phyloP scores from a whole-genome alignment of 257 asterid species.

The Misopates orontium region DNA sequence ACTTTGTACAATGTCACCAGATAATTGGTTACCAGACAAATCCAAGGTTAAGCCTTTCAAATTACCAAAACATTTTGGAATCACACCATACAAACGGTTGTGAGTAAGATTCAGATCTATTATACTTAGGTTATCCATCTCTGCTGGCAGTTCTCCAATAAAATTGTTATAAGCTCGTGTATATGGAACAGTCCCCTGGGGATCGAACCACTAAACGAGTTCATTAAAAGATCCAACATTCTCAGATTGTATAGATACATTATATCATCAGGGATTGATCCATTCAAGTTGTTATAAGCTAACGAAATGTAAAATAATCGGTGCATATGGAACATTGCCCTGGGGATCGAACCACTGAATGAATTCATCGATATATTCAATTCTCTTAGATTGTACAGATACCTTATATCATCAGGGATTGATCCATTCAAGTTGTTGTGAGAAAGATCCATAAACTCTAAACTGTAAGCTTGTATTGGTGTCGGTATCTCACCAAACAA shows the following conservation, averaged over 20 bases:
- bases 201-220: no score
- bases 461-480: slow-evolving; percentile 37
- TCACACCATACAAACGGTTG: slow-evolving; percentile 58
- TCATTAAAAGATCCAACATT: no score
- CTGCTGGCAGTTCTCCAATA: slow-evolving; percentile 73
- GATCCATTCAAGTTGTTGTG: slow-evolving; percentile 52
- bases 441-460: slow-evolving; percentile 58
- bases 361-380: no score
- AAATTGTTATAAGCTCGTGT: no score
- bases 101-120: slow-evolving; percentile 43
- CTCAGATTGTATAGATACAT: no score
- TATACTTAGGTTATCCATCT: slow-evolving; percentile 59
- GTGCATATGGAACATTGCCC: no score
- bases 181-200: no score
- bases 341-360: no score
- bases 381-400: no score
- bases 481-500: slow-evolving; percentile 66
- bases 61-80: slow-evolving; percentile 60
- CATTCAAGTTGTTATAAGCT: slow-evolving; percentile 42
- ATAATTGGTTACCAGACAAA: slow-evolving; percentile 45
- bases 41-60: slow-evolving; percentile 41
- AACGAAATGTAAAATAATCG: slow-evolving; percentile 26
- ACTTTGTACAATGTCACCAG: slow-evolving; percentile 55
- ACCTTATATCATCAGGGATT: slow-evolving; percentile 68
- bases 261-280: no score